These are phyloP conservation scores for Penicillium sp. DNA, from an alignment of 2,329 filamentous ascomycete genomes.

Conservation along the genomic window DNA sequence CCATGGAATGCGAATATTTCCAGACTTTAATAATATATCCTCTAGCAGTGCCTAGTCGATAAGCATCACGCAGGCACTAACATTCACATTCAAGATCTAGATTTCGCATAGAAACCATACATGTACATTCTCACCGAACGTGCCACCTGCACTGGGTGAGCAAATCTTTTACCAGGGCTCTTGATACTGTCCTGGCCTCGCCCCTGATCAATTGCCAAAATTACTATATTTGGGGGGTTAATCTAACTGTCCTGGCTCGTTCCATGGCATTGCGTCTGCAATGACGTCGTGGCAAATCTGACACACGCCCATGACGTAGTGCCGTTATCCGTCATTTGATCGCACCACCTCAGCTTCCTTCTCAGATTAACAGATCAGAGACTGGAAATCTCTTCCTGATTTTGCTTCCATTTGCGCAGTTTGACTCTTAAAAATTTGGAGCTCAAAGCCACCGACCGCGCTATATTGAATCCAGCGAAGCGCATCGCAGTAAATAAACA, in stretches of 20 bases:
- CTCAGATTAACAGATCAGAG: not conserved
- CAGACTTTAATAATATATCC: no score
- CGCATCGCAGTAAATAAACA: not conserved
- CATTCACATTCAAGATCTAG: no score
- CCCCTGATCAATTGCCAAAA: conserved; percentile 4
- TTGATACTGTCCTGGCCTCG: not conserved
- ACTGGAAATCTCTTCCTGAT: not conserved
- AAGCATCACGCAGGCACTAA: no score
- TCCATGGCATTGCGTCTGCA: conserved; percentile 8
- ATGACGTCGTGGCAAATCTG: conserved; percentile 18
- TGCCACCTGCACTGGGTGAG: not conserved
- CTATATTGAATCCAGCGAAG: not conserved
- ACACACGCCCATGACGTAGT: conserved; percentile 15
- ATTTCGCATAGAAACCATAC: no score
- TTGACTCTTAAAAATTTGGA: not conserved
- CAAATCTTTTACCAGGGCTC: not conserved
- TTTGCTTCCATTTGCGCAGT: not conserved
- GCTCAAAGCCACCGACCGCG: not conserved
- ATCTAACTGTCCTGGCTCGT: conserved; percentile 7
- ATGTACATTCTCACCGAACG: no score
- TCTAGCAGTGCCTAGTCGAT: no score
- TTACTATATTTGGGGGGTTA: not conserved
- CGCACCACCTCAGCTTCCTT: not conserved
- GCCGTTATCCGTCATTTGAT: conserved; percentile 5
- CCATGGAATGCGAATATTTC: no score